Base-by-base conservation (phyloP, 768 basidiomycete genomes). In the Neoboletus magnificus region DNA sequence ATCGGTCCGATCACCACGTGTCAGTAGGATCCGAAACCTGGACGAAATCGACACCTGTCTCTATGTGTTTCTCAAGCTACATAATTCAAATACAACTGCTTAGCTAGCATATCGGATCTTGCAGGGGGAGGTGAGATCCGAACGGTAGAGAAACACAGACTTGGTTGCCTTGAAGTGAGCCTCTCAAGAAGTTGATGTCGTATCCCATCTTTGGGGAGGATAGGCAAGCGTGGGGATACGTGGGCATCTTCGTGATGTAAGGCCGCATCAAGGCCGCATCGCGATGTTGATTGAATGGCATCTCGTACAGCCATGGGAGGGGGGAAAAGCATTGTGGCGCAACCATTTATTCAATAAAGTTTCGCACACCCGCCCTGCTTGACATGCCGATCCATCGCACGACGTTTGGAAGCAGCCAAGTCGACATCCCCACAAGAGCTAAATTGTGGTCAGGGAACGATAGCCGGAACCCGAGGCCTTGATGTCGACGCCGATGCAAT, bases 1-100 rank as follows among this genome's bases (percentile, higher is more conserved):
- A 44, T 33, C 25, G n/a, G 23, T 5, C 57, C 45, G 58, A 52
- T 33, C 33, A n/a, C 5, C 27, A 29, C n/a, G 27, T 41, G 33
- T 9, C 36, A 18, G 30, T 20, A 15, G 12, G 44, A 52, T 52
- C 50, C 29, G 47, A 53, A 57, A 58, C 51, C 41, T 25, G 48
- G 25, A 29, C 44, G 27, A 23, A 30, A 37, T 45, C 29, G 50
- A 58, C 30, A 27, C 35, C 11, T 36, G 22, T 40, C 3, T 39
- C 13, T 20, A 1, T n/a, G 27, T 5, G 3, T 1, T 42, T n/a
- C 40, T 50, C 39, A 29, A 36, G 44, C 54, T 9, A 25, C 20
- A 22, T 41, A 9, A n/a, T 43, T 53, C 30, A 39, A n/a, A 33
- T 27, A 30, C 18, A 25, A n/a, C 43, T 16, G 40, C 23, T 27